phyloP scores from a whole-genome alignment of 1,139 yeast species.

The Candida pseudoviswanathii region DNA sequence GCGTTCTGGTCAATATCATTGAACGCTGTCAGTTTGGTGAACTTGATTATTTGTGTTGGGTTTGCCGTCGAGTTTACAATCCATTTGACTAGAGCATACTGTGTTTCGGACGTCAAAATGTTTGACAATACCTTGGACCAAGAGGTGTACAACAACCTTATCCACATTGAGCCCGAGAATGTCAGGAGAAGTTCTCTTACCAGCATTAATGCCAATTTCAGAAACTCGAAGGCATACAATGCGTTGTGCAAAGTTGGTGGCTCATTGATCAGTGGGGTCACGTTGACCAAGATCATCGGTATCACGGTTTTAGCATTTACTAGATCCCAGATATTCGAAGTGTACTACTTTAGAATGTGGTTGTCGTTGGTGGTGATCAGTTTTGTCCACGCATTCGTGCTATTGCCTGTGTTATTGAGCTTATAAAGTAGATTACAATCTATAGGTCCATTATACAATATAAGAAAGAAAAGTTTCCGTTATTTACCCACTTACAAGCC shows the following conservation, averaged over 20 bases:
- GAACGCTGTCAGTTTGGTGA: slow-evolving; percentile 89
- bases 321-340: slow-evolving; percentile 80
- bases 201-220: slow-evolving; percentile 12
- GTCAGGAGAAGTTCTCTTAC: slow-evolving; percentile 4
- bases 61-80: slow-evolving; percentile 91
- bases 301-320: slow-evolving; percentile 86
- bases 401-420: slow-evolving; percentile 75
- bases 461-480: neutral
- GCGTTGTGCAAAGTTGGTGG: slow-evolving; percentile 81
- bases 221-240: slow-evolving; percentile 40
- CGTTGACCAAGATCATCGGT: slow-evolving; percentile 87
- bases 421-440: slow-evolving; percentile 11
- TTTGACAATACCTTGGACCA: slow-evolving; percentile 19
- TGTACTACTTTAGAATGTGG: slow-evolving; percentile 97
- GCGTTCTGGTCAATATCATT: slow-evolving; percentile 72
- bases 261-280: slow-evolving; percentile 86
- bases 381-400: slow-evolving; percentile 72
- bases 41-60: slow-evolving; percentile 86
- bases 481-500: too few species aligned
- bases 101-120: slow-evolving; percentile 24
- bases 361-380: slow-evolving; percentile 76
- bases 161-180: slow-evolving; percentile 13
- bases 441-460: neutral
- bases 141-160: slow-evolving; percentile 18
- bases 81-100: slow-evolving; percentile 81